Conservation (phyloP, 2,329 filamentous ascomycete genomes). For the Alternaria burnsii region DNA sequence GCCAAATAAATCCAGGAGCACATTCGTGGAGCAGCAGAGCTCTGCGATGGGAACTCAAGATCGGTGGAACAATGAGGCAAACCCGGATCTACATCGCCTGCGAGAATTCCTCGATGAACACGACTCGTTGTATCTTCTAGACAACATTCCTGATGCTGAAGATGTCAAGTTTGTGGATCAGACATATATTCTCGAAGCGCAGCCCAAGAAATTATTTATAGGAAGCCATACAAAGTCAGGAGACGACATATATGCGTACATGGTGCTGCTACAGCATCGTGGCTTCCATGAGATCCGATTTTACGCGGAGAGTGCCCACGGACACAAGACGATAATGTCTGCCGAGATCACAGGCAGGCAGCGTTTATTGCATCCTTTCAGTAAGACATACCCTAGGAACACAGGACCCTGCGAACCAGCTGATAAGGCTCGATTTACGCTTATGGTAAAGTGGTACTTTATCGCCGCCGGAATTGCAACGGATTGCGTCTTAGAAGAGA, state of each 20-base stretch:
- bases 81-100: conserved; percentile 10
- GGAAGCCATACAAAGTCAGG: conserved; percentile 9
- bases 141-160: conserved; percentile 16
- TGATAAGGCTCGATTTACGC: conserved; percentile 11
- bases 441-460: conserved; percentile 22
- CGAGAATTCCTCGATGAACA: conserved; percentile 9
- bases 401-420: neutral
- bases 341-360: conserved; percentile 10
- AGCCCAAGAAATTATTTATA: conserved; percentile 21
- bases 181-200: conserved; percentile 8
- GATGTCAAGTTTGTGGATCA: conserved; percentile 19
- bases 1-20: neutral
- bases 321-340: neutral
- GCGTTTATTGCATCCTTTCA: conserved; percentile 23
- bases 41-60: neutral
- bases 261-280: conserved; percentile 2
- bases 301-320: conserved; percentile 5
- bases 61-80: neutral
- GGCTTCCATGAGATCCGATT: conserved; percentile 16
- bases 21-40: neutral
- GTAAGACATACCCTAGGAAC: conserved; percentile 17
- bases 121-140: conserved; percentile 14
- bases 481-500: conserved; percentile 18
- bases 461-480: conserved; percentile 23
- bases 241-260: conserved; percentile 22